Percentiles rank a stretch among this genome's conserved stretches.
phyloP scores from a whole-genome alignment of 805 yeast species.

The Torulaspora maleeae region DNA sequence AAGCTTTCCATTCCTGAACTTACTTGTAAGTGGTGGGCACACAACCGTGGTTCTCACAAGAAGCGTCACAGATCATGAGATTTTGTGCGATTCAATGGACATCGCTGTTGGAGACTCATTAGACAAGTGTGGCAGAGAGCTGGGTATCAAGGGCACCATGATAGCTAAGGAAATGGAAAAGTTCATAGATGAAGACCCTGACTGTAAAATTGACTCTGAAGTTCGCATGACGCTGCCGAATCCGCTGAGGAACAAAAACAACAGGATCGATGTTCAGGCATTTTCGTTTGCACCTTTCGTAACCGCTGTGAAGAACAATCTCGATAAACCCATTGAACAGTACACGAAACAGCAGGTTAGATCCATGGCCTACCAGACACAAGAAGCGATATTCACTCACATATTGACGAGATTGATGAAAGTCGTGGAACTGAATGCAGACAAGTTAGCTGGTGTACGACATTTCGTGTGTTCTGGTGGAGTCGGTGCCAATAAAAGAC shows the following conservation, averaged over 20 bases:
- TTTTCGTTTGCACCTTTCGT: slow-evolving; percentile 80
- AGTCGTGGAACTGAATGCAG: slow-evolving; percentile 41
- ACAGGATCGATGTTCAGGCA: slow-evolving; percentile 42
- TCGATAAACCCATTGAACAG: slow-evolving; percentile 19
- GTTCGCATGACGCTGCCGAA: slow-evolving; percentile 38
- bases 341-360: slow-evolving; percentile 30
- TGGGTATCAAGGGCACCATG: slow-evolving; percentile 79
- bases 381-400: slow-evolving; percentile 67
- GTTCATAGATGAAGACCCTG: slow-evolving; percentile 35
- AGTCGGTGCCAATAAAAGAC: slow-evolving; percentile 69
- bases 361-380: slow-evolving; percentile 54
- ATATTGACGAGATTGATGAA: slow-evolving; percentile 55
- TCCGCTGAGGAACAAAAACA: slow-evolving; percentile 50
- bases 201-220: slow-evolving; percentile 2
- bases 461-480: slow-evolving; percentile 89
- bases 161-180: slow-evolving; percentile 77
- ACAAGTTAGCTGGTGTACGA: slow-evolving; percentile 39
- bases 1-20: slow-evolving; percentile 62
- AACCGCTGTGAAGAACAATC: slow-evolving; percentile 45
- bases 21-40: slow-evolving; percentile 91
- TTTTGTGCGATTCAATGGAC: slow-evolving; percentile 71
- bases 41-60: slow-evolving; percentile 75
- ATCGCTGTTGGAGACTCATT: slow-evolving; percentile 91
- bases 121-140: slow-evolving; percentile 84
- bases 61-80: slow-evolving; percentile 59